Conservation (phyloP, 179 eudicot species). For the Sideroxylon spinosum region DNA sequence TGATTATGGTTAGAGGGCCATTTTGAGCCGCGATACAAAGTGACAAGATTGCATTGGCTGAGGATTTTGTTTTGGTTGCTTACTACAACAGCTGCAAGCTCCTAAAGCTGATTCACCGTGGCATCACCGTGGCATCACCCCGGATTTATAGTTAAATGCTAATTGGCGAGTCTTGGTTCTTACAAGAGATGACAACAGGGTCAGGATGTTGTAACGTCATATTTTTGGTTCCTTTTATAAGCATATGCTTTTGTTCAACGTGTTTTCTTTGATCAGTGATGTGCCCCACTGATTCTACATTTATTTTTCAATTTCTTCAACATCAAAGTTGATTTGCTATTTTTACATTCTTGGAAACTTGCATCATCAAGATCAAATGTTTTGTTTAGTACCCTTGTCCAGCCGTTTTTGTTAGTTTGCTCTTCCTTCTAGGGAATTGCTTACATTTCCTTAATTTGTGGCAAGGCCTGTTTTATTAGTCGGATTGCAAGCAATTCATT, state of each 20-base stretch:
- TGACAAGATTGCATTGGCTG: neutral
- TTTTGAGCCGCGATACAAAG: neutral
- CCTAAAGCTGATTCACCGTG: slow-evolving; percentile 7
- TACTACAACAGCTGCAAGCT: neutral
- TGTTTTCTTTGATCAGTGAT: slow-evolving; percentile 7
- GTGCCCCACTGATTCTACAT: neutral
- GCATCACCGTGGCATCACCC: neutral
- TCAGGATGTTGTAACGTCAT: neutral
- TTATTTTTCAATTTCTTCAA: neutral
- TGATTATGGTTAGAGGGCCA: neutral
- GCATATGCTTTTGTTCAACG: neutral
- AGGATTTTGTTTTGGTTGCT: slow-evolving; percentile 4
- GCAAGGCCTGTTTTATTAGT: too few species aligned
- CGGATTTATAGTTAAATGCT: neutral
- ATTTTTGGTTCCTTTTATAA: neutral
- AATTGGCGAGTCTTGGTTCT: neutral
- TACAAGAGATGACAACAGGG: neutral
- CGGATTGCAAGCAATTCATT: too few species aligned
- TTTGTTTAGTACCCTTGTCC: too few species aligned
- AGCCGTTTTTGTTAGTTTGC: too few species aligned
- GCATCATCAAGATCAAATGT: too few species aligned
- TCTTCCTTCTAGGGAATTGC: too few species aligned
- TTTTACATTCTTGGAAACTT: too few species aligned
- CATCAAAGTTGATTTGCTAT: too few species aligned
- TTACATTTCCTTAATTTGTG: too few species aligned